Evolutionary conservation across 306 rosid species (phyloP).

Genomic region (Benincasa hispida): DNA sequence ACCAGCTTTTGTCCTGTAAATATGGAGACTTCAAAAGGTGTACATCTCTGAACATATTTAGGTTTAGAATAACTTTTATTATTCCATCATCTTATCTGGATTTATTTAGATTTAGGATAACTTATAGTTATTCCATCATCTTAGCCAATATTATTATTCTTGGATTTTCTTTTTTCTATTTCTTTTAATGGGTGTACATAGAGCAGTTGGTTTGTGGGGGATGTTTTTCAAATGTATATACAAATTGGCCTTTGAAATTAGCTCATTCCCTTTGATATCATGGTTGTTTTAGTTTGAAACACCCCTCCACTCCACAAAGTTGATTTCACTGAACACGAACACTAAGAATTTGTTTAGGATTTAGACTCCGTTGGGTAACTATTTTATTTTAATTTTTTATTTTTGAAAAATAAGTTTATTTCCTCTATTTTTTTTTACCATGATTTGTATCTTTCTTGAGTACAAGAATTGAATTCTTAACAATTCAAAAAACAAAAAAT

Average conservation of each 20-base stretch:
- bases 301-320: not conserved
- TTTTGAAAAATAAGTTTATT: too few relatives aligned
- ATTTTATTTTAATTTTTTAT: too few relatives aligned
- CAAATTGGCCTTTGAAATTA: not conserved
- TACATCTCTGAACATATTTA: not conserved
- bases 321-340: not conserved
- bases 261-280: not conserved
- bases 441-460: too few relatives aligned
- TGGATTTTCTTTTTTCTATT: too few relatives aligned
- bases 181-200: not conserved
- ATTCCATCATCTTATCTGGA: not conserved
- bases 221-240: not conserved
- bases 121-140: not conserved
- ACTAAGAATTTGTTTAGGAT: too few relatives aligned
- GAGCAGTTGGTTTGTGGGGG: not conserved
- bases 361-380: too few relatives aligned
- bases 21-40: constrained; percentile 3
- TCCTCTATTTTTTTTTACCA: too few relatives aligned
- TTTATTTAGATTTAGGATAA: not conserved
- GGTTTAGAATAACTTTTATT: not conserved
- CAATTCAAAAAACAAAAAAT: too few relatives aligned
- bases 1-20: not conserved
- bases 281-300: not conserved
- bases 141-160: not conserved
- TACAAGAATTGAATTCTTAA: too few relatives aligned